phyloP scores from a whole-genome alignment of 192 early-diverging fungal genomes.

The Gryganskiella cystojenkinii region DNA sequence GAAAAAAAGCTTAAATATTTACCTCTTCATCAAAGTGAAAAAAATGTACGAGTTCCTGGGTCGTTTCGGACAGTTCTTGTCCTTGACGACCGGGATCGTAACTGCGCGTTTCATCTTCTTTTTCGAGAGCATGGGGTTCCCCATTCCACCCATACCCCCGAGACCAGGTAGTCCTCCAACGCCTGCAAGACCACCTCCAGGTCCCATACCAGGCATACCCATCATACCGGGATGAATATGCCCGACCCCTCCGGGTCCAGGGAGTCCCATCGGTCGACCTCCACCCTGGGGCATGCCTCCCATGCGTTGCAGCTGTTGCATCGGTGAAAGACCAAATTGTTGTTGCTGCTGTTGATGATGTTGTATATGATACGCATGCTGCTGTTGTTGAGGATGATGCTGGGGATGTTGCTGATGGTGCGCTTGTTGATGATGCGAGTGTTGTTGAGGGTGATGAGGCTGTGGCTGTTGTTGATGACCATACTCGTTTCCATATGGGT shows the following conservation, averaged over 20 bases:
- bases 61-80: constrained; percentile 55
- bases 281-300: not conserved
- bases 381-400: constrained; percentile 15
- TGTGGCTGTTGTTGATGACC: constrained; percentile 14
- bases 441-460: constrained; percentile 7
- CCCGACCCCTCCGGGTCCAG: constrained; percentile 2
- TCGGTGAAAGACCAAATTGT: not conserved
- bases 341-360: constrained; percentile 23
- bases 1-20: too few relatives aligned
- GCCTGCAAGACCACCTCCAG: too few relatives aligned
- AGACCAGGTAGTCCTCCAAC: too few relatives aligned
- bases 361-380: constrained; percentile 20
- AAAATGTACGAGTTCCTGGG: constrained; percentile 55
- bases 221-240: not conserved
- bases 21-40: constrained; percentile 53
- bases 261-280: not conserved
- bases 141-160: constrained; percentile 14
- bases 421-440: constrained; percentile 11
- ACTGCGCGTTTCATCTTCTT: constrained; percentile 39
- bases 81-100: constrained; percentile 30
- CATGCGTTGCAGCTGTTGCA: constrained; percentile 4
- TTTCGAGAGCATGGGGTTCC: constrained; percentile 24
- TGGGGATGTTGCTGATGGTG: not conserved
- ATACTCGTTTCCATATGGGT: constrained; percentile 22
- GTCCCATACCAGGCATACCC: constrained; percentile 2